Conservation (phyloP, 306 rosid genomes). For the Vigna mungo region DNA sequence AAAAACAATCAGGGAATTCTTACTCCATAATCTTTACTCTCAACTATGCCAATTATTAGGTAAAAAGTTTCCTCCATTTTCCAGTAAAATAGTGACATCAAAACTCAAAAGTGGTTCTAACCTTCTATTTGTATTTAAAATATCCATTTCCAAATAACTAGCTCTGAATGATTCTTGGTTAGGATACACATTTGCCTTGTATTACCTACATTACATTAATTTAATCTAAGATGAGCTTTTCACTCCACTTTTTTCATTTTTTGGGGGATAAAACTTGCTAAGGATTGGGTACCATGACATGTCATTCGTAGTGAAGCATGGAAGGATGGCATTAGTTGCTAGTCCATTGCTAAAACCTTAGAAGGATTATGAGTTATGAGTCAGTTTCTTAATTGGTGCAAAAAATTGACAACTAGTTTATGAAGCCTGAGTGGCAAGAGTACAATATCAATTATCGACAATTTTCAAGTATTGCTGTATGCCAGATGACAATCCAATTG, state of each 20-base stretch:
- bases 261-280: constrained; percentile 22
- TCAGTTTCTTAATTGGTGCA: not conserved
- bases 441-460: not conserved
- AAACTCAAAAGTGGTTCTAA: constrained; percentile 5
- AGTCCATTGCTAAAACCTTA: constrained; percentile 19
- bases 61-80: not conserved
- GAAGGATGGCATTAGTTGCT: not conserved
- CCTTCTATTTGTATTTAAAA: constrained; percentile 25
- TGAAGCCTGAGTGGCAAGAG: not conserved
- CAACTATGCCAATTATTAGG: not conserved
- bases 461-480: not conserved
- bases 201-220: not conserved
- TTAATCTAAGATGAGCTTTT: constrained; percentile 9
- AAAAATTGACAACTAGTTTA: constrained; percentile 2
- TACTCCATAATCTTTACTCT: not conserved
- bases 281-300: constrained; percentile 2
- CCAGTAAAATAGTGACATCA: constrained; percentile 2
- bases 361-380: constrained; percentile 2
- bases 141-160: constrained; percentile 24
- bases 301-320: not conserved
- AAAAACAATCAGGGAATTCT: not conserved
- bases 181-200: constrained; percentile 2
- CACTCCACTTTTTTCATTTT: constrained; percentile 3
- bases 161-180: constrained; percentile 5
- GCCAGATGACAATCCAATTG: not conserved